Base-by-base conservation (phyloP, 2,329 filamentous ascomycete genomes). In the Calonectria naviculata region DNA sequence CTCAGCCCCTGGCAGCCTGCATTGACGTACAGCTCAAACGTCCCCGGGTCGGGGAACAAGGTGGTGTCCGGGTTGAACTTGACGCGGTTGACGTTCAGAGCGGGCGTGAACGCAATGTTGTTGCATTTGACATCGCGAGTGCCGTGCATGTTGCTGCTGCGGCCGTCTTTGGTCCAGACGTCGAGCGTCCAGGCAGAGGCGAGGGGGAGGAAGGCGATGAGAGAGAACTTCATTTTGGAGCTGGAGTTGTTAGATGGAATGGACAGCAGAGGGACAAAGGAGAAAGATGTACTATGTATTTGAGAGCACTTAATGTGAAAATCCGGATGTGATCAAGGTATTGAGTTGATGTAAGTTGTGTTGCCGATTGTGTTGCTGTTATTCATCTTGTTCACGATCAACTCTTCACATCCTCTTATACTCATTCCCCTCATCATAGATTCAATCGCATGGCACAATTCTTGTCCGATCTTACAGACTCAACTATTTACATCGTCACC, bases 1-100 rank as follows among this genome's bases (percentile, higher is more conserved):
- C 62, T 67, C 52, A 70, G 24, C 2, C 67, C 62, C 21, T 36
- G 15, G 24, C 67, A 70, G 5, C 44, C 56, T 3, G 63, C 52
- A 17, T 38, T 12, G 21, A 61, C 62, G 29, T 66, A 70, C 12
- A 70, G 52, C 54, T 62, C 67, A 28, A 70, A 66, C n/a, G 54
- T 52, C 15, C 46, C 63, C 12, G 67, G 67, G 44, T 70, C 63
- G 1, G 62, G 44, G 26, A 54, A 34, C 28, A 38, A 46, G 26
- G 36, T 15, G 10, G 63, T 67, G 63, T 34, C 63, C 10, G 63
- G 62, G 62, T 66, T n/a, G 36, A 70, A 70, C 42, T 54, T 52
- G 62, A 60, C 54, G 36, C 29, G 63, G 56, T 67, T 67, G 52
- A 67, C 52, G 44, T 66, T 19, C 6, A 67, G 46, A 17, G 42